Conservation (phyloP, 1,139 yeast genomes). For the Geotrichum histeridarum region DNA sequence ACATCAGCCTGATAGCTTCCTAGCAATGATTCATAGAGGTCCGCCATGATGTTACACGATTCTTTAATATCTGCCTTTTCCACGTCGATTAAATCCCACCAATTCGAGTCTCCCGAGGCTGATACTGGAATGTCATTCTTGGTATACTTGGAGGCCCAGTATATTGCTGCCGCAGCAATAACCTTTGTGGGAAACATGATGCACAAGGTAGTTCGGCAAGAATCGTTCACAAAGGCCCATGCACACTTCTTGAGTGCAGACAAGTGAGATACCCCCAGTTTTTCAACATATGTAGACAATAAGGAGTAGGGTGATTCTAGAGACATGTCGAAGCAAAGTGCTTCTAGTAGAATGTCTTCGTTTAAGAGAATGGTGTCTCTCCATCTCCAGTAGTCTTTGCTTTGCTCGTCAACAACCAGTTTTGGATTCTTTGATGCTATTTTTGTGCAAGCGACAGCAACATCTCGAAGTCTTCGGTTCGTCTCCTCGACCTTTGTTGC, state of each 20-base stretch:
- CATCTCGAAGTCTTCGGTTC: constrained; percentile 44
- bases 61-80: constrained; percentile 28
- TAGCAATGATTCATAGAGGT: constrained; percentile 26
- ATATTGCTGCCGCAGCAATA: constrained; percentile 40
- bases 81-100: constrained; percentile 31
- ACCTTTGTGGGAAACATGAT: constrained; percentile 32
- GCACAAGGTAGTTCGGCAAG: constrained; percentile 38
- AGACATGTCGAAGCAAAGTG: constrained; percentile 48
- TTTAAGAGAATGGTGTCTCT: constrained; percentile 42
- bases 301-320: constrained; percentile 43
- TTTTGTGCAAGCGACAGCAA: constrained; percentile 45
- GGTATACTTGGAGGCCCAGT: constrained; percentile 35
- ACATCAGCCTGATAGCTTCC: constrained; percentile 17
- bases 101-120: constrained; percentile 22
- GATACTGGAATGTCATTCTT: constrained; percentile 19
- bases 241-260: constrained; percentile 34
- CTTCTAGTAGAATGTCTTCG: constrained; percentile 47
- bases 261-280: constrained; percentile 27
- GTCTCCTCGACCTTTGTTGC: constrained; percentile 53
- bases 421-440: constrained; percentile 43
- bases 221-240: constrained; percentile 40
- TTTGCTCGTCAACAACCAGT: constrained; percentile 43
- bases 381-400: constrained; percentile 50
- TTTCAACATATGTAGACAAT: constrained; percentile 28
- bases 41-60: constrained; percentile 34